Evolutionary conservation across 352 stramenopile species (phyloP).

Genomic region (Globisporangium splendens): DNA sequence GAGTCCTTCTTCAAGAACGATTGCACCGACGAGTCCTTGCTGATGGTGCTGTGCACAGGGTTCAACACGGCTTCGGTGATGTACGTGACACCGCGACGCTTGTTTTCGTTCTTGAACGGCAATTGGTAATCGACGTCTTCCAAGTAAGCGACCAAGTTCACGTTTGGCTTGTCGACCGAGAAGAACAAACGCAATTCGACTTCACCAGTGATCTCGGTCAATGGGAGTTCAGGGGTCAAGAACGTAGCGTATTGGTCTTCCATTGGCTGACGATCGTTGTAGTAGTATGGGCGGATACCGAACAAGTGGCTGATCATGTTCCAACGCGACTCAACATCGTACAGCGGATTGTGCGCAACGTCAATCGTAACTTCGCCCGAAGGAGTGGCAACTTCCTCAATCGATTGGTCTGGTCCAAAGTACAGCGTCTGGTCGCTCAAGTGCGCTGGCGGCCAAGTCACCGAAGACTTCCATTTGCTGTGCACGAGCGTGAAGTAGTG

Average conservation of each 20-base stretch:
- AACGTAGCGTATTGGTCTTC: slow-evolving; percentile 58
- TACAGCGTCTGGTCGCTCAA: slow-evolving; percentile 50
- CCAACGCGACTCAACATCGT: slow-evolving; percentile 66
- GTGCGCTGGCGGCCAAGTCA: slow-evolving; percentile 59
- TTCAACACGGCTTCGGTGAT: slow-evolving; percentile 76
- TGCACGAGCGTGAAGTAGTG: slow-evolving; percentile 82
- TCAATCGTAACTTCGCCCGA: slow-evolving; percentile 31
- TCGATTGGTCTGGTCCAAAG: slow-evolving; percentile 47
- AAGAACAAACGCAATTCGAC: slow-evolving; percentile 76
- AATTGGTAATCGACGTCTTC: slow-evolving; percentile 75
- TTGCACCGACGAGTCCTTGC: slow-evolving; percentile 53
- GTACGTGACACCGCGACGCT: slow-evolving; percentile 75
- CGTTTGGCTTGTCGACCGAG: slow-evolving; percentile 57
- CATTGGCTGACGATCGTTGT: slow-evolving; percentile 61
- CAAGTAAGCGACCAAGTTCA: slow-evolving; percentile 72
- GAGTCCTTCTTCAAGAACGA: slow-evolving; percentile 62
- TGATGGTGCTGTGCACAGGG: slow-evolving; percentile 62
- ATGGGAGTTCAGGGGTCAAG: slow-evolving; percentile 44
- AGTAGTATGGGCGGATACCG: slow-evolving; percentile 69
- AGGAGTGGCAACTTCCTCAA: slow-evolving; percentile 39
- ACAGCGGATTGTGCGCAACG: slow-evolving; percentile 34
- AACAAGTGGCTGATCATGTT: slow-evolving; percentile 72
- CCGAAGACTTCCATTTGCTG: slow-evolving; percentile 67
- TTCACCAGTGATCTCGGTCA: slow-evolving; percentile 72
- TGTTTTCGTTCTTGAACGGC: slow-evolving; percentile 78